phyloP scores from a whole-genome alignment of 495 filamentous ascomycete species.

The Bacidia rubella region DNA sequence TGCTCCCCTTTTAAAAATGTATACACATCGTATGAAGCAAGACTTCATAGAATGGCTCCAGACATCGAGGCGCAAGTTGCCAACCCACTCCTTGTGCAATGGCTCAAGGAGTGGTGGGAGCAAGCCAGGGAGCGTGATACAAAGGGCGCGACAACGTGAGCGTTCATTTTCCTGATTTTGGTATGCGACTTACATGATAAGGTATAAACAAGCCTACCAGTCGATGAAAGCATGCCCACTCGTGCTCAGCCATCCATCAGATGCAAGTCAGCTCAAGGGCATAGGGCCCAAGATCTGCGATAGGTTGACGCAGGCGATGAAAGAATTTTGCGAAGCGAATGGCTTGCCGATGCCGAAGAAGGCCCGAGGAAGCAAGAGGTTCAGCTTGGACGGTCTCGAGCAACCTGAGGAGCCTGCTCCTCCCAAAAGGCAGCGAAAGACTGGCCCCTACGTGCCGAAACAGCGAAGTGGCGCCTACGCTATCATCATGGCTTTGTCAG shows the following conservation, averaged over 20 bases:
- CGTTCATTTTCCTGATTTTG: conserved; percentile 22
- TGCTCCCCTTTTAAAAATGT: too few relatives aligned
- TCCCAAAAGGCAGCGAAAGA: conserved; percentile 51
- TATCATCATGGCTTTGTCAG: conserved; percentile 52
- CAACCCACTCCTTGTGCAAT: conserved; percentile 62
- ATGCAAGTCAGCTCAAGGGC: conserved; percentile 58
- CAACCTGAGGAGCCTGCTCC: conserved; percentile 25
- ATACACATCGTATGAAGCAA: not conserved
- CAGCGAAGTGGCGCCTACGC: conserved; percentile 65
- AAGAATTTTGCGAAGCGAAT: conserved; percentile 53
- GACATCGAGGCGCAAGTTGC: conserved; percentile 30
- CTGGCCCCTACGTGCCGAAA: conserved; percentile 57
- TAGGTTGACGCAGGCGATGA: conserved; percentile 54
- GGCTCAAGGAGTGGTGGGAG: conserved; percentile 75
- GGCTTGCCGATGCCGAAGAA: conserved; percentile 54
- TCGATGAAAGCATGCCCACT: conserved; percentile 70
- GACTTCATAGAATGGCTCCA: conserved; percentile 3
- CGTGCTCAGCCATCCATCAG: conserved; percentile 58
- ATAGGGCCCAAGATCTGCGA: conserved; percentile 59
- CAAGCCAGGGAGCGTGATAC: conserved; percentile 54
- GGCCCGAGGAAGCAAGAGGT: conserved; percentile 25
- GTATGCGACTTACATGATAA: not conserved
- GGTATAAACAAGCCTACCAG: conserved; percentile 67
- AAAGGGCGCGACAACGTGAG: conserved; percentile 50
- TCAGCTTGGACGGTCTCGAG: conserved; percentile 28